Percentiles rank a stretch among this genome's conserved stretches.
phyloP scores from a whole-genome alignment of 148 eudicot genomes.

The Silene uniflora region DNA sequence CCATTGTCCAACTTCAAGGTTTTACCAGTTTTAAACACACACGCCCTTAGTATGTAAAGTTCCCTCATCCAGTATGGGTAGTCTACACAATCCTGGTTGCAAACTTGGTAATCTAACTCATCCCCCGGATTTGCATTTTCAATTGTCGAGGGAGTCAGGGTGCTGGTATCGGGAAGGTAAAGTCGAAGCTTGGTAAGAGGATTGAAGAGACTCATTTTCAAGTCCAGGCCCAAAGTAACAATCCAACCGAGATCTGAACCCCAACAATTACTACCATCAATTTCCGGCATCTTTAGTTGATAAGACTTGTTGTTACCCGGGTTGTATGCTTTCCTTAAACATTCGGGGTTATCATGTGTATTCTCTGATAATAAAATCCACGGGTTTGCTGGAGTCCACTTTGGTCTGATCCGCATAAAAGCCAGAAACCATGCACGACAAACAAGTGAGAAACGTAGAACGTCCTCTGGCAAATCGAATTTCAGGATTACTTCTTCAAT shows the following conservation, averaged over 20 bases:
- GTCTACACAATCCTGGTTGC: not conserved
- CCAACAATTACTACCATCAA: conserved; percentile 1
- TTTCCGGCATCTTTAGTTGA: not conserved
- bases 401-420: not conserved
- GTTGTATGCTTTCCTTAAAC: conserved; percentile 1
- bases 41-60: not conserved
- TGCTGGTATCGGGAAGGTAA: not conserved
- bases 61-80: not conserved
- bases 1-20: not conserved
- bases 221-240: too few relatives aligned
- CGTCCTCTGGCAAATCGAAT: not conserved
- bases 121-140: too few relatives aligned
- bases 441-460: not conserved
- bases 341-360: too few relatives aligned
- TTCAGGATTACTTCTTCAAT: conserved; percentile 1
- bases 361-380: too few relatives aligned
- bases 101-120: not conserved
- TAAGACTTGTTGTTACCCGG: not conserved
- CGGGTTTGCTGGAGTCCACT: too few relatives aligned
- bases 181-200: conserved; percentile 4
- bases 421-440: conserved; percentile 4
- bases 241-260: too few relatives aligned
- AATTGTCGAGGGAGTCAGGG: not conserved
- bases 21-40: not conserved
- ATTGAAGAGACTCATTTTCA: too few relatives aligned